A percentile compares a stretch with the other conserved stretches of the same genome.
Conservation (phyloP, 176 grass and related monocot genomes). For the Triticum turgidum region DNA sequence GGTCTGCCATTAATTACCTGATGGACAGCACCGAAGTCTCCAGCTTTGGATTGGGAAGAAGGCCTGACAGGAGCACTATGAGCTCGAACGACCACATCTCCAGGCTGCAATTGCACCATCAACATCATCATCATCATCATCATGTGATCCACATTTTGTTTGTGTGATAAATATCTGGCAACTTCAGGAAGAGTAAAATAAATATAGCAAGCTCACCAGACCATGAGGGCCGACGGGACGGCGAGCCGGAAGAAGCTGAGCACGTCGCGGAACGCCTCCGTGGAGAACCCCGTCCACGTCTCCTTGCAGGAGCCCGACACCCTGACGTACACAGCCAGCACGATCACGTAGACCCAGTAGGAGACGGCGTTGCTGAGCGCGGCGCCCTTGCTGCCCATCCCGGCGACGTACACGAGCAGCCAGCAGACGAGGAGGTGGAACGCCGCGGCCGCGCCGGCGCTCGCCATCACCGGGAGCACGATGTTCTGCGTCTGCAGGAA, state of each 20-base stretch:
- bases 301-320: conserved; percentile 16
- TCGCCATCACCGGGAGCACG: not conserved
- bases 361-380: conserved; percentile 30
- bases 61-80: conserved; percentile 35
- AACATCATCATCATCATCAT: not conserved
- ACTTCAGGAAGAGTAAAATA: not conserved
- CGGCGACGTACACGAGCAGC: not conserved
- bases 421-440: conserved; percentile 27
- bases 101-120: conserved; percentile 16
- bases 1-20: not conserved
- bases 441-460: not conserved
- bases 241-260: conserved; percentile 39
- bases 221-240: conserved; percentile 34
- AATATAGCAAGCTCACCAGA: conserved; percentile 16
- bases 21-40: conserved; percentile 32
- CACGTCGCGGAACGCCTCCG: conserved; percentile 19
- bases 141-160: too few species aligned
- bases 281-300: conserved; percentile 44
- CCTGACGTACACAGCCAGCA: conserved; percentile 25
- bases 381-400: conserved; percentile 8
- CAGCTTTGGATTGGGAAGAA: conserved; percentile 38
- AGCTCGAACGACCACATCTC: conserved; percentile 47
- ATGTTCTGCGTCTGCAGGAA: conserved; percentile 38
- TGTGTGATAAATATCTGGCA: too few species aligned
- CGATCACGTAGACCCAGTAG: conserved; percentile 34